Base-by-base conservation (phyloP, 331 rosid genomes). In the Telfairia occidentalis region DNA sequence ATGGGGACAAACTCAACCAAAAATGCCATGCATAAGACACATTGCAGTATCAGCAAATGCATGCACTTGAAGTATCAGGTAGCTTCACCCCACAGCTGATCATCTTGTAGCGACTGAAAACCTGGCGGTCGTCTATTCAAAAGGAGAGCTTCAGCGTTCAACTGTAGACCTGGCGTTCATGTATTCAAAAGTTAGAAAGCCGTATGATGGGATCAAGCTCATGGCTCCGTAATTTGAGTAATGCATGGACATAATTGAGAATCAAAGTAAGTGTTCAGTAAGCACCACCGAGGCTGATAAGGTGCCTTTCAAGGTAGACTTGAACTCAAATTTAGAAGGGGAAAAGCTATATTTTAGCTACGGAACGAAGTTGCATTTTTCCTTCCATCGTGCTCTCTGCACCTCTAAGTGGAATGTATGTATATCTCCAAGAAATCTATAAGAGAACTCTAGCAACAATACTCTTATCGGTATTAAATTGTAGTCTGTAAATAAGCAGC, bases 11-110 rank as follows among this genome's bases (percentile, higher is more conserved):
- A 57, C 76, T 76, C 81, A 42, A 75, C 55, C 52, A 38, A 64
- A 63, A 32, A 78, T 23, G 28, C 82, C 81, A 79, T 70, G 77
- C 71, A 42, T 35, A 43, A 67, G 66, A 37, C 42, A 71, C 82
- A 53, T 26, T 24, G 52, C 50, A 58, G 70, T 73, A 43, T 29
- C 24, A 26, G 66, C 48, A 32, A 64, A 26, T 42, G 8, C 58
- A 43, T 45, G 40, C 75, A 28, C 75, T 70, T 70, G 3, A 70
- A 15, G 75, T 53, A 52, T 29, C 60, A 67, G 75, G 35, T 63
- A 26, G 74, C 24, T 75, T 64, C 73, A 38, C 34, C 48, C 2
- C 42, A 38, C 73, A 38, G 50, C 4, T 37, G 5, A 24, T 46
- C 75, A 76, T 42, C 71, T 55, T 54, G 78, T 10, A 49, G n/a